phyloP scores from a whole-genome alignment of 352 stramenopile genomes.

The Globisporangium orthogonon region DNA sequence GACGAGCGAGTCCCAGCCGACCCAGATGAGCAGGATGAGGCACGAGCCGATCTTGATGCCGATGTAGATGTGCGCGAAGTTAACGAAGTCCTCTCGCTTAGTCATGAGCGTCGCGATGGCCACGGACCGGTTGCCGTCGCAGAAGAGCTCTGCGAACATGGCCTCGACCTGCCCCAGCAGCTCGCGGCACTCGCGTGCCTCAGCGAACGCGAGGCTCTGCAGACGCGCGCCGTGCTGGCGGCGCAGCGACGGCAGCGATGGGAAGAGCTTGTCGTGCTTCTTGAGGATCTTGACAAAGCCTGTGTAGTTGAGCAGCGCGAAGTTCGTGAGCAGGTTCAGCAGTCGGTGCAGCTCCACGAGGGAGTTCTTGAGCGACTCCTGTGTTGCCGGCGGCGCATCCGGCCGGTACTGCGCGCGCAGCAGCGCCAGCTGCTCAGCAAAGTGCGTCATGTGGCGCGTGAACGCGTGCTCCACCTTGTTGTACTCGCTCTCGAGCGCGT shows the following conservation, averaged over 20 bases:
- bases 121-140: conserved; percentile 60
- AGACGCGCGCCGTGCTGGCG: conserved; percentile 37
- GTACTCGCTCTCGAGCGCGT: conserved; percentile 74
- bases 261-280: conserved; percentile 91
- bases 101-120: conserved; percentile 79
- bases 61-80: conserved; percentile 82
- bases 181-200: conserved; percentile 39
- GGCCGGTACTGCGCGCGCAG: conserved; percentile 66
- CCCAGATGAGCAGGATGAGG: conserved; percentile 86
- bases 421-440: conserved; percentile 79
- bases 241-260: conserved; percentile 28
- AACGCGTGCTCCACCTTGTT: conserved; percentile 93
- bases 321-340: conserved; percentile 94
- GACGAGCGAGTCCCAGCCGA: conserved; percentile 94
- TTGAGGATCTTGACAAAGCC: conserved; percentile 98
- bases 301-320: conserved; percentile 97
- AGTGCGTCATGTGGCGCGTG: conserved; percentile 66
- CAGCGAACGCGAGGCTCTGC: conserved; percentile 52
- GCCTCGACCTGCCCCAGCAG: conserved; percentile 53
- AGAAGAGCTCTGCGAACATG: conserved; percentile 71
- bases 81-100: conserved; percentile 61
- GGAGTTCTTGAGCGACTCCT: conserved; percentile 91
- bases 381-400: conserved; percentile 43
- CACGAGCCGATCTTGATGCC: conserved; percentile 80
- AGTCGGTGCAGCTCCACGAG: conserved; percentile 92